Evolutionary conservation across 306 rosid genomes (phyloP).

Genomic region (Hippophae rhamnoides): DNA sequence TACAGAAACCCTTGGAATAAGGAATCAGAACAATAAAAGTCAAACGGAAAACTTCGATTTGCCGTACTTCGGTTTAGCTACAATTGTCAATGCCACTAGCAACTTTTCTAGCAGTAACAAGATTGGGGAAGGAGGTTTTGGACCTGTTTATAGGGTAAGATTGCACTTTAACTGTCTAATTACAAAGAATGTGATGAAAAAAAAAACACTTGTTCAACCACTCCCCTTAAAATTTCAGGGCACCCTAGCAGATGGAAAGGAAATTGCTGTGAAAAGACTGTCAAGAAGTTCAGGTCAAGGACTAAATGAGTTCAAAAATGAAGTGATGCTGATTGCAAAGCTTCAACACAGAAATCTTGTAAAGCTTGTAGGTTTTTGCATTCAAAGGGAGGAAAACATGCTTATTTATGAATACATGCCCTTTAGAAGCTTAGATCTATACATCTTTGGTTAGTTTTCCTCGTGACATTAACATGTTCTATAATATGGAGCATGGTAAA

Average conservation of each 20-base stretch:
- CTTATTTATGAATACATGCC: slow-evolving; percentile 57
- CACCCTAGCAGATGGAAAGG: slow-evolving; percentile 32
- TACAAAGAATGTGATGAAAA: not conserved
- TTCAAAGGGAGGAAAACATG: slow-evolving; percentile 40
- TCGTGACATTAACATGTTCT: not conserved
- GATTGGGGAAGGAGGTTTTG: slow-evolving; percentile 51
- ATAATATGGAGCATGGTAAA: not conserved
- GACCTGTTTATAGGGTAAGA: slow-evolving; percentile 39
- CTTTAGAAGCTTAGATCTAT: slow-evolving; percentile 49
- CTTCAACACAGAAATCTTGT: slow-evolving; percentile 69
- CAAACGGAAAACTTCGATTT: slow-evolving; percentile 26
- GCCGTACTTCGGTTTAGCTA: slow-evolving; percentile 19
- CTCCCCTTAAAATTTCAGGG: slow-evolving; percentile 26
- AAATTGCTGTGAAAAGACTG: slow-evolving; percentile 56
- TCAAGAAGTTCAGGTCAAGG: slow-evolving; percentile 48
- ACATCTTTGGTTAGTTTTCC: slow-evolving; percentile 40
- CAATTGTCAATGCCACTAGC: slow-evolving; percentile 24
- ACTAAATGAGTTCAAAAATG: slow-evolving; percentile 46
- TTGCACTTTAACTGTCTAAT: not conserved
- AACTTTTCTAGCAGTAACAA: slow-evolving; percentile 23
- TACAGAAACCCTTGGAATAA: not conserved
- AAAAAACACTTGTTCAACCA: not conserved
- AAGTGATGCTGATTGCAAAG: slow-evolving; percentile 45
- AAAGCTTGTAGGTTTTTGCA: slow-evolving; percentile 48
- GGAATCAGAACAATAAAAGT: not conserved